These are phyloP conservation scores for Phyllachora maydis DNA, from an alignment of 2,329 filamentous ascomycete genomes.

Conservation along the genomic window DNA sequence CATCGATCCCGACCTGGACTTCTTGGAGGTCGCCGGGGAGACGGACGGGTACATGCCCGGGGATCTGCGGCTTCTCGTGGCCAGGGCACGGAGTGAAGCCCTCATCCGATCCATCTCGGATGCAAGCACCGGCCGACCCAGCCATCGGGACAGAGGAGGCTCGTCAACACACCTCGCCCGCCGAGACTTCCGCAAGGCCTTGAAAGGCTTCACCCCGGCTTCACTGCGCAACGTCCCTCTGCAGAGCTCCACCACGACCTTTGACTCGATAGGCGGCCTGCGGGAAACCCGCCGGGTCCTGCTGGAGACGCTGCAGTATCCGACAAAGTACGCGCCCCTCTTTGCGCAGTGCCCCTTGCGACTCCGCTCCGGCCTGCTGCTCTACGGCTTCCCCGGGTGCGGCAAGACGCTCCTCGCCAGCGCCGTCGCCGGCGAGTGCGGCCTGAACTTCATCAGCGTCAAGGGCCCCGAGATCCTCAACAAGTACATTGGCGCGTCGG, in stretches of 20 bases:
- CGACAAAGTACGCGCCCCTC: conserved; percentile 93
- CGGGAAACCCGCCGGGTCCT: conserved; percentile 74
- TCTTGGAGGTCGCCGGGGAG: conserved; percentile 79
- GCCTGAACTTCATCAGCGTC: conserved; percentile 94
- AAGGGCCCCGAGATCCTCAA: conserved; percentile 97
- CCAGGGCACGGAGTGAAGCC: conserved; percentile 76
- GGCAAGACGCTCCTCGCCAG: conserved; percentile 92
- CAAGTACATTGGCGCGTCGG: conserved; percentile 95
- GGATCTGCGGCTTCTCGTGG: conserved; percentile 69
- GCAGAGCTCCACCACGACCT: conserved; percentile 82
- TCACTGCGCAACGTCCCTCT: conserved; percentile 87
- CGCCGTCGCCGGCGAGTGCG: conserved; percentile 93
- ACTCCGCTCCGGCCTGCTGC: conserved; percentile 75
- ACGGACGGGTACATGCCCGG: conserved; percentile 98
- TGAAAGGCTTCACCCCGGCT: conserved; percentile 85
- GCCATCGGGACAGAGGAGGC: conserved; percentile 19
- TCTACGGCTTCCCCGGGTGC: conserved; percentile 91
- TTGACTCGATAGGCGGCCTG: conserved; percentile 78
- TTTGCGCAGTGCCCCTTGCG: conserved; percentile 90
- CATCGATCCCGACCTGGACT: conserved; percentile 60
- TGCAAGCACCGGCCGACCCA: conserved; percentile 6
- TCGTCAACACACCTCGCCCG: conserved; percentile 42
- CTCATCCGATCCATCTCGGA: conserved; percentile 60
- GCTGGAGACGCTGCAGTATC: conserved; percentile 87
- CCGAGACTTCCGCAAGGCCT: conserved; percentile 62